These are phyloP conservation scores for Starmerella cellae DNA, from an alignment of 805 yeast species.

Conservation along the genomic window DNA sequence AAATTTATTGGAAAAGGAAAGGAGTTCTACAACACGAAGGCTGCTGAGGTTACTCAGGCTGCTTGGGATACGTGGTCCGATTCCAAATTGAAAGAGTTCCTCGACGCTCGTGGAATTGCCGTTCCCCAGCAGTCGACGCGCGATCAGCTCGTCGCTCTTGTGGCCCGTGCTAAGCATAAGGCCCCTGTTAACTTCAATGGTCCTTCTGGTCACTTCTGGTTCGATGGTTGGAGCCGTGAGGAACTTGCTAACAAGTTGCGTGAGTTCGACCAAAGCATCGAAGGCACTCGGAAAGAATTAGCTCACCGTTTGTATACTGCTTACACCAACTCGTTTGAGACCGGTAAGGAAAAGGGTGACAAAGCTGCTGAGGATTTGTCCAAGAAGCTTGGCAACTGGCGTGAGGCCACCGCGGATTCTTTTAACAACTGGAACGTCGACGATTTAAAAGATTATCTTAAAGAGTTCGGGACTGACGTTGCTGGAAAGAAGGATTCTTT, in stretches of 20 bases:
- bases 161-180: conserved; percentile 31
- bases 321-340: conserved; percentile 34
- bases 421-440: conserved; percentile 42
- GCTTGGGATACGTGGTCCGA: conserved; percentile 25
- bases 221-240: conserved; percentile 40
- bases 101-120: conserved; percentile 27
- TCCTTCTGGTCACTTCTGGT: conserved; percentile 42
- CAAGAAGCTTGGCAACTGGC: conserved; percentile 28
- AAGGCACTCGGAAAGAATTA: conserved; percentile 37
- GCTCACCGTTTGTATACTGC: conserved; percentile 35
- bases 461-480: conserved; percentile 30
- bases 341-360: conserved; percentile 32
- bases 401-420: conserved; percentile 27
- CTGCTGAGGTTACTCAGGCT: conserved; percentile 5
- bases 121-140: conserved; percentile 24
- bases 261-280: conserved; percentile 31
- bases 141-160: conserved; percentile 32
- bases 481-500: conserved; percentile 16
- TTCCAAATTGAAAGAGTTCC: conserved; percentile 25
- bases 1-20: conserved; percentile 18
- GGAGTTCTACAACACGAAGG: conserved; percentile 14
- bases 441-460: conserved; percentile 45
- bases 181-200: conserved; percentile 29
- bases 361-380: conserved; percentile 31
- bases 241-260: conserved; percentile 40